phyloP scores from a whole-genome alignment of 768 basidiomycete genomes.

The Amanita jacksonii region DNA sequence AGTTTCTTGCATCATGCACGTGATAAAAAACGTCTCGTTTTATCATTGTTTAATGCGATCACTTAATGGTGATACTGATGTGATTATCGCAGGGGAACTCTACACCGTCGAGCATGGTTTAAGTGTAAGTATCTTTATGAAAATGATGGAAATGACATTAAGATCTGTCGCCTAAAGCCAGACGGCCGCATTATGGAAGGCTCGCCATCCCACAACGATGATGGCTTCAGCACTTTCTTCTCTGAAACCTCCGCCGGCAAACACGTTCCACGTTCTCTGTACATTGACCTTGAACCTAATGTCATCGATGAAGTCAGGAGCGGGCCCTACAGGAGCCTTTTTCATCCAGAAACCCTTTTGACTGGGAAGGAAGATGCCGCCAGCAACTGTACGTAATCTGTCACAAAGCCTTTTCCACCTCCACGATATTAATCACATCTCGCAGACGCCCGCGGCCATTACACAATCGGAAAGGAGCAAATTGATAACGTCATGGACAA shows the following conservation, averaged over 20 bases:
- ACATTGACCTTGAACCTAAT: constrained; percentile 95
- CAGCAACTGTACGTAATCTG: constrained; percentile 77
- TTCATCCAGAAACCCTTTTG: constrained; percentile 98
- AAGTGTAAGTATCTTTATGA: constrained; percentile 52
- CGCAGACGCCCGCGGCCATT: constrained; percentile 95
- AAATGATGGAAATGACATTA: constrained; percentile 13
- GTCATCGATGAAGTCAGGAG: constrained; percentile 97
- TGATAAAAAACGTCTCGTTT: constrained; percentile 25
- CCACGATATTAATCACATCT: neutral
- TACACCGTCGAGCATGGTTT: constrained; percentile 99
- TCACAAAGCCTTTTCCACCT: neutral
- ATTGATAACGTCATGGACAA: constrained; percentile 97
- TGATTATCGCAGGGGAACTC: constrained; percentile 72
- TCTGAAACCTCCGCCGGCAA: constrained; percentile 95
- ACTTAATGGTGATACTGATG: constrained; percentile 30
- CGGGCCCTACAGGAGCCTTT: constrained; percentile 91
- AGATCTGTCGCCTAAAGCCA: constrained; percentile 43
- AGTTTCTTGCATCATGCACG: constrained; percentile 12
- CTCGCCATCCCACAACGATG: constrained; percentile 66
- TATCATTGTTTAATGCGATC: constrained; percentile 13
- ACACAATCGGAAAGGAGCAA: constrained; percentile 97
- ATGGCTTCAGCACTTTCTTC: constrained; percentile 99
- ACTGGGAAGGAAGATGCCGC: constrained; percentile 99
- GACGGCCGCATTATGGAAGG: constrained; percentile 85
- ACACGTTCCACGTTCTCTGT: constrained; percentile 95